Conservation (phyloP, 805 yeast species). For the Lipomyces sp. region DNA sequence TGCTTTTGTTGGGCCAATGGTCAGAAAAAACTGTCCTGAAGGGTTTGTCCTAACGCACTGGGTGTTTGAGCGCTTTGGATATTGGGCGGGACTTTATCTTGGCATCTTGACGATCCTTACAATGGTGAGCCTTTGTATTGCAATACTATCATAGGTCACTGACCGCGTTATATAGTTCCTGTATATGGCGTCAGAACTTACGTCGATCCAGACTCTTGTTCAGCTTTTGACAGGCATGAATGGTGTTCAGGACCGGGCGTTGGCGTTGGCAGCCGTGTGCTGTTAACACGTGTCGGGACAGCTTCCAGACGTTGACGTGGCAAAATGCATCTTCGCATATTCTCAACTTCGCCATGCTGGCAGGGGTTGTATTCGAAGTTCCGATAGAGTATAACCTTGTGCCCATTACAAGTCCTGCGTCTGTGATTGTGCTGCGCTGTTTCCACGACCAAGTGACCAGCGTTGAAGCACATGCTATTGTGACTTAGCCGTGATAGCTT, state of each 20-base stretch:
- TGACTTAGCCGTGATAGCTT: neutral
- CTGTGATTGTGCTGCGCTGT: neutral
- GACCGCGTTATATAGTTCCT: conserved; percentile 50
- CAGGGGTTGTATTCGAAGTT: neutral
- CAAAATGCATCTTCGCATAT: neutral
- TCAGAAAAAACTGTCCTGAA: conserved; percentile 78
- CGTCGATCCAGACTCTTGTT: conserved; percentile 78
- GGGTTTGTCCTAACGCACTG: conserved; percentile 94
- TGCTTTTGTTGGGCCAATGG: conserved; percentile 79
- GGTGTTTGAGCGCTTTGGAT: conserved; percentile 85
- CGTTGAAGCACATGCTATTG: neutral
- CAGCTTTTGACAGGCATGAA: conserved; percentile 78
- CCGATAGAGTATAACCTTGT: neutral
- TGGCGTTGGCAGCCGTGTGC: no score
- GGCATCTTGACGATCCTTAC: conserved; percentile 84
- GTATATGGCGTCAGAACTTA: conserved; percentile 84
- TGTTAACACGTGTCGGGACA: no score
- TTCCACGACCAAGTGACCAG: neutral
- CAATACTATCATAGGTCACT: neutral
- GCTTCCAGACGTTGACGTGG: neutral
- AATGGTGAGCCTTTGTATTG: conserved; percentile 47
- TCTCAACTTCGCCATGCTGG: no score
- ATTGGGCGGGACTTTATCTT: conserved; percentile 70
- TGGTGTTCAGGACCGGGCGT: no score
- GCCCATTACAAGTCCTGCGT: neutral